These are phyloP conservation scores for Elymus sibiricus DNA, from an alignment of 176 grass and related monocot genomes.

Conservation along the genomic window DNA sequence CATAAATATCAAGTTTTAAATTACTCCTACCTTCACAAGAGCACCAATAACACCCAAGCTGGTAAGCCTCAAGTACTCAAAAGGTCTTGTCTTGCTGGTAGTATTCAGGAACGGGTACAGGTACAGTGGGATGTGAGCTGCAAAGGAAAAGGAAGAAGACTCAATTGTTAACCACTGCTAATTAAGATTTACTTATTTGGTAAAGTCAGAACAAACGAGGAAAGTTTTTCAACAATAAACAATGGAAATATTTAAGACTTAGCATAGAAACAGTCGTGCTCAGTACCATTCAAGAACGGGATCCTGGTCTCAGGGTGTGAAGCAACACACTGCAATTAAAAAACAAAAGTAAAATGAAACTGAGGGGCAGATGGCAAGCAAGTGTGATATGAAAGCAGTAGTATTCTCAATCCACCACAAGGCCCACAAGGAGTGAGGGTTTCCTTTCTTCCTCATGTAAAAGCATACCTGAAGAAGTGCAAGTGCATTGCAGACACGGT, in stretches of 20 bases:
- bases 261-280: neutral
- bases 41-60: constrained; percentile 96
- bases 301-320: constrained; percentile 84
- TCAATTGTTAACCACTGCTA: neutral
- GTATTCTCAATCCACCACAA: neutral
- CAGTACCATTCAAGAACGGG: constrained; percentile 78
- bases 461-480: constrained; percentile 86
- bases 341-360: neutral
- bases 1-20: constrained; percentile 6
- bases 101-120: constrained; percentile 93
- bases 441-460: constrained; percentile 26
- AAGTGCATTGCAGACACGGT: constrained; percentile 89
- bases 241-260: neutral
- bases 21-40: constrained; percentile 98
- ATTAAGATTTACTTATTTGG: neutral
- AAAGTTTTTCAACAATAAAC: neutral
- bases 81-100: constrained; percentile 70
- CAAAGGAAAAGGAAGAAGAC: constrained; percentile 20
- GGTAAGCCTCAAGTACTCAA: constrained; percentile 85
- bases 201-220: neutral
- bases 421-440: neutral
- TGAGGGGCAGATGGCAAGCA: neutral
- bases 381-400: neutral
- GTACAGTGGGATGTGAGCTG: constrained; percentile 85
- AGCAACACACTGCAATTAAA: constrained; percentile 71